A percentile compares a stretch with the other conserved stretches of the same genome.
These are phyloP conservation scores for Poronia punctata DNA, from an alignment of 495 filamentous ascomycete species.

Conservation along the genomic window DNA sequence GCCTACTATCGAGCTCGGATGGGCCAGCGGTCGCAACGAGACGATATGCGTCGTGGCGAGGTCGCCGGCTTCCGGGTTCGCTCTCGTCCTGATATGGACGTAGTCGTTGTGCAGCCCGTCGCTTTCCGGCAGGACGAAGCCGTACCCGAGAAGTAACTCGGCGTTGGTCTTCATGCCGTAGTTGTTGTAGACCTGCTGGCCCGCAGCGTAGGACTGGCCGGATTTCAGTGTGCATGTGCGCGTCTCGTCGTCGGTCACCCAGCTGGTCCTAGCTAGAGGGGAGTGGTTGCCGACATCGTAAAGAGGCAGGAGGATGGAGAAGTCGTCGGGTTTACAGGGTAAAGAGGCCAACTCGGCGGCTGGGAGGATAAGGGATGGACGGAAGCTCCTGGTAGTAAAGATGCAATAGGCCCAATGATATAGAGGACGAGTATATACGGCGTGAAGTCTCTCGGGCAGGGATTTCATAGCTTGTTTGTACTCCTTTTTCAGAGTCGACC, in stretches of 20 bases:
- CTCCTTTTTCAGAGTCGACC: slow-evolving; percentile 32
- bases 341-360: slow-evolving; percentile 12
- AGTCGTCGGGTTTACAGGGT: slow-evolving; percentile 34
- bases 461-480: slow-evolving; percentile 36
- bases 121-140: slow-evolving; percentile 39
- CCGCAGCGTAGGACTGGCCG: slow-evolving; percentile 13
- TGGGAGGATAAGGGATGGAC: slow-evolving; percentile 38
- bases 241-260: slow-evolving; percentile 24
- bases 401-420: slow-evolving; percentile 52
- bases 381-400: slow-evolving; percentile 48
- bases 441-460: slow-evolving; percentile 26
- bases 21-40: slow-evolving; percentile 29
- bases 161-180: slow-evolving; percentile 48
- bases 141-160: slow-evolving; percentile 48
- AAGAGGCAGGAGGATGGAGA: slow-evolving; percentile 46
- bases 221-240: slow-evolving; percentile 16
- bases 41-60: slow-evolving; percentile 27
- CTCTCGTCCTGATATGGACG: slow-evolving; percentile 37
- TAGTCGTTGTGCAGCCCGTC: slow-evolving; percentile 42
- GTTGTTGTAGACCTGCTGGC: slow-evolving; percentile 45
- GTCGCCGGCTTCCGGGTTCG: slow-evolving; percentile 18
- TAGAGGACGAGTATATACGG: slow-evolving; percentile 34
- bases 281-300: slow-evolving; percentile 50
- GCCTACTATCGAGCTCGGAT: slow-evolving; percentile 31
- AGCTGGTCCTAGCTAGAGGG: slow-evolving; percentile 32